Conservation (phyloP, 306 rosid species). For the Fragaria nilgerrensis region DNA sequence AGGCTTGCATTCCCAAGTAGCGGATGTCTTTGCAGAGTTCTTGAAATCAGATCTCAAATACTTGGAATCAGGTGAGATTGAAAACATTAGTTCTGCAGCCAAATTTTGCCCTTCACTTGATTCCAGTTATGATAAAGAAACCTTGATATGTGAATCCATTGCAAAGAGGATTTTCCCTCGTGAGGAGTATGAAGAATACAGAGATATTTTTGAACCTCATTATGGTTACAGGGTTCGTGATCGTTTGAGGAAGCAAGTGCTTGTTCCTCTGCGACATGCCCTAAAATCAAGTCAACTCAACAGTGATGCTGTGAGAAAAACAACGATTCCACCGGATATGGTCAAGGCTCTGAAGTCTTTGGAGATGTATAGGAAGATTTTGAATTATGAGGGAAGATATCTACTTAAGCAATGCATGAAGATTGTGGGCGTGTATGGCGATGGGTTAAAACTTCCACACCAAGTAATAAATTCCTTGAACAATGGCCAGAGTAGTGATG, state of each 20-base stretch:
- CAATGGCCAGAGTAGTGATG: not conserved
- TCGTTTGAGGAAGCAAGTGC: constrained; percentile 8
- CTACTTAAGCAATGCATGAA: not conserved
- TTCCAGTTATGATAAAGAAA: not conserved
- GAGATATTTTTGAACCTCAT: not conserved
- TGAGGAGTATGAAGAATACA: not conserved
- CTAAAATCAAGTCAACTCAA: not conserved
- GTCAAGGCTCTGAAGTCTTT: not conserved
- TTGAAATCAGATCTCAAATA: not conserved
- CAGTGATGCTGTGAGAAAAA: not conserved
- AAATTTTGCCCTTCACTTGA: not conserved
- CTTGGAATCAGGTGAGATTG: constrained; percentile 1
- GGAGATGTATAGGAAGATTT: not conserved
- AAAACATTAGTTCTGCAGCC: not conserved
- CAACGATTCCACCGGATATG: not conserved
- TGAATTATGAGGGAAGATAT: not conserved
- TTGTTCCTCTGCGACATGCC: not conserved
- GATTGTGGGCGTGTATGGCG: not conserved
- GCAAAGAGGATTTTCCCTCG: constrained; percentile 4
- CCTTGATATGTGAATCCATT: not conserved
- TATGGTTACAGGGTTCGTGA: constrained; percentile 9
- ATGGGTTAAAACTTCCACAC: constrained; percentile 1
- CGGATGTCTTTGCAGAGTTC: not conserved
- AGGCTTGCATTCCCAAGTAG: not conserved
- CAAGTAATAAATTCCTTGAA: not conserved